These are phyloP conservation scores for Leccinum variabile DNA, from an alignment of 1,284 basidiomycete species.

Conservation along the genomic window DNA sequence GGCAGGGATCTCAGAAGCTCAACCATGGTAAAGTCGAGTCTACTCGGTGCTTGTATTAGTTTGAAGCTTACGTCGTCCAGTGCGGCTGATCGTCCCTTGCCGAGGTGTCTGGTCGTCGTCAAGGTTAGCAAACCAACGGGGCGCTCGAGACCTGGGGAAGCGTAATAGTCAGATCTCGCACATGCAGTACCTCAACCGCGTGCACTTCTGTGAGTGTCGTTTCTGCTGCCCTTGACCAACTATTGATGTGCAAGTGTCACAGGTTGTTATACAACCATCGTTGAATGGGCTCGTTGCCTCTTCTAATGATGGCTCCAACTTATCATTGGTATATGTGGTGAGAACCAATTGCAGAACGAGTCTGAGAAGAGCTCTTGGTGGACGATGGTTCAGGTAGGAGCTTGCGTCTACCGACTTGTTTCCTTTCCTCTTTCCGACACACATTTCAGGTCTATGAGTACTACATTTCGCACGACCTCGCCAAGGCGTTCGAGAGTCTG, in stretches of 20 bases:
- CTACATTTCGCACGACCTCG: conserved; percentile 83
- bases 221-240: not conserved
- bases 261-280: not conserved
- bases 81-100: not conserved
- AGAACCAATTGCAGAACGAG: not conserved
- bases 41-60: no score
- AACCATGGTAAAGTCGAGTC: conserved; percentile 69
- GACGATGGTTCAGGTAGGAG: not conserved
- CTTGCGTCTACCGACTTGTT: conserved; percentile 39
- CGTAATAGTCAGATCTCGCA: conserved; percentile 96
- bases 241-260: not conserved
- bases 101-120: conserved; percentile 83
- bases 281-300: not conserved
- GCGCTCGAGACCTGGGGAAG: conserved; percentile 92
- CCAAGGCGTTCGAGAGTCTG: conserved; percentile 82
- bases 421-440: conserved; percentile 27
- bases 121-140: conserved; percentile 98
- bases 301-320: not conserved
- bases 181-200: conserved; percentile 69
- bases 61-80: no score
- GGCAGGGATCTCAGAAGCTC: conserved; percentile 90
- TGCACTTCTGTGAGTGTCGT: not conserved
- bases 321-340: not conserved
- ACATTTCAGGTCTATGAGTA: conserved; percentile 74
- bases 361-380: not conserved